phyloP scores from a whole-genome alignment of 345 rosid species.

The Salix udensis region DNA sequence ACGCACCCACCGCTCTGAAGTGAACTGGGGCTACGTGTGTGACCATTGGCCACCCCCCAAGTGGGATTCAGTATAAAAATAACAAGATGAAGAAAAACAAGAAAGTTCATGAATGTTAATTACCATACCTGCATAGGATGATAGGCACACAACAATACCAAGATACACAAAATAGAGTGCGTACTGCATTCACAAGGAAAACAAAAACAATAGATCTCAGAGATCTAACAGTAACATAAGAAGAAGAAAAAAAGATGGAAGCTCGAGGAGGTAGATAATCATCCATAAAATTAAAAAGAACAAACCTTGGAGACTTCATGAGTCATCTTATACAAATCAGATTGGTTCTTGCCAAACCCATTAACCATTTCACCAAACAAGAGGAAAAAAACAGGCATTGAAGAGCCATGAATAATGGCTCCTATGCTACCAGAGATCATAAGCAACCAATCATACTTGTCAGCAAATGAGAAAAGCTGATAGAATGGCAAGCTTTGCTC shows the following conservation, averaged over 20 bases:
- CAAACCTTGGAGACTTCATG: slow-evolving; percentile 84
- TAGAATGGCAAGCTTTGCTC: slow-evolving; percentile 90
- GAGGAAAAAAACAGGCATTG: slow-evolving; percentile 96
- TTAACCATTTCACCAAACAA: slow-evolving; percentile 97
- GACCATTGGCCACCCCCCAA: not conserved
- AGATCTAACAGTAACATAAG: slow-evolving; percentile 23
- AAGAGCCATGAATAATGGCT: slow-evolving; percentile 88
- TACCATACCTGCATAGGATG: slow-evolving; percentile 84
- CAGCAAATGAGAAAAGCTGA: slow-evolving; percentile 92
- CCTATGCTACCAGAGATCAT: slow-evolving; percentile 83
- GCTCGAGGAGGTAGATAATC: too few species aligned
- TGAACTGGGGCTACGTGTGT: slow-evolving; percentile 21
- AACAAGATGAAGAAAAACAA: not conserved
- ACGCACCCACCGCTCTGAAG: slow-evolving; percentile 22
- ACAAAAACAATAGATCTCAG: slow-evolving; percentile 38
- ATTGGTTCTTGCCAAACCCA: slow-evolving; percentile 95
- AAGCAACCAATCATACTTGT: slow-evolving; percentile 69
- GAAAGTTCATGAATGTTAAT: not conserved
- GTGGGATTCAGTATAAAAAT: not conserved
- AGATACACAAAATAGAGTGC: slow-evolving; percentile 94
- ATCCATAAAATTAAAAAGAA: not conserved
- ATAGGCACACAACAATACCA: slow-evolving; percentile 90
- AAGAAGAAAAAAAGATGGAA: not conserved
- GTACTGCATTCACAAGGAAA: slow-evolving; percentile 53
- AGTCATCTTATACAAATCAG: slow-evolving; percentile 82